Evolutionary conservation across 768 basidiomycete genomes (phyloP).

Genomic region (Serendipita sp.): DNA sequence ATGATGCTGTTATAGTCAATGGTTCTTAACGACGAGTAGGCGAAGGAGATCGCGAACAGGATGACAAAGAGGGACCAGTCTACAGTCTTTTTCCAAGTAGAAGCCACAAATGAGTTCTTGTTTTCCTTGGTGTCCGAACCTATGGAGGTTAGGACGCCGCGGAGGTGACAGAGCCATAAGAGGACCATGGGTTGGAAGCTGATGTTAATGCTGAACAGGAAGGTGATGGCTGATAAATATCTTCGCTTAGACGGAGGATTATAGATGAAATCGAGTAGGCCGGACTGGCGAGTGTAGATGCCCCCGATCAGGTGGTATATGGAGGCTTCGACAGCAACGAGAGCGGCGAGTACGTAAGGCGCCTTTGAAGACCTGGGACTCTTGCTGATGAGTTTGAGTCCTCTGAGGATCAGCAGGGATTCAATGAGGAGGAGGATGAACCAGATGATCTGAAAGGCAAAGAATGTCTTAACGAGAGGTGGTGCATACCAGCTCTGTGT

Average conservation of each 20-base stretch:
- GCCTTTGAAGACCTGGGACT: too few relatives aligned
- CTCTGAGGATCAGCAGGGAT: neutral
- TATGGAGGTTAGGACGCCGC: neutral
- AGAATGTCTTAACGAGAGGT: neutral
- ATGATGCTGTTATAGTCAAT: neutral
- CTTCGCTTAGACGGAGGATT: neutral
- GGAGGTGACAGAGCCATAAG: neutral
- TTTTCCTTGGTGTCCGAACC: neutral
- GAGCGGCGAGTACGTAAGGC: too few relatives aligned
- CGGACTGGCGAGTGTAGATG: neutral
- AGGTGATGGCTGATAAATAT: neutral
- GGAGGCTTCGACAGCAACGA: neutral
- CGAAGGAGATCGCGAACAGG: neutral
- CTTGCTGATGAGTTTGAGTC: too few relatives aligned
- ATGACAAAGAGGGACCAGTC: neutral
- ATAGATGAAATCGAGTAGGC: neutral
- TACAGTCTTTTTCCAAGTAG: neutral
- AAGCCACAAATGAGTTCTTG: neutral
- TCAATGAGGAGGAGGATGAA: neutral
- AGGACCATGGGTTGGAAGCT: neutral
- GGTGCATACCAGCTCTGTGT: slow-evolving; percentile 1
- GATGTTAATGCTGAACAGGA: neutral
- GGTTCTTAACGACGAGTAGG: neutral
- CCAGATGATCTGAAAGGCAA: neutral
- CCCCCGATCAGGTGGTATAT: neutral